Conservation (phyloP, 345 rosid genomes). For the Nephelium lappaceum region DNA sequence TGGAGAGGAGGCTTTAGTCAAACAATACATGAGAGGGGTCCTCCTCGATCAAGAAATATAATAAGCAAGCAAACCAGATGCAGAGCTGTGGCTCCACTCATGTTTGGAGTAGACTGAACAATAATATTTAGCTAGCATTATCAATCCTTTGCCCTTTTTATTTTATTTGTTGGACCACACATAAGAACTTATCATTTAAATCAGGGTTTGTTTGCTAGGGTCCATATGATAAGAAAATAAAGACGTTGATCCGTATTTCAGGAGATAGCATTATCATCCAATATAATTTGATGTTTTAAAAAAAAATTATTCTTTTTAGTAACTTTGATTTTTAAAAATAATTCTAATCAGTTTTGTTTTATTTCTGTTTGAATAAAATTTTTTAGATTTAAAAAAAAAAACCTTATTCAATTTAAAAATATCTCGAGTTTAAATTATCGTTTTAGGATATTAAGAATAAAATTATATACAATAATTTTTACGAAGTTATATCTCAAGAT, state of each 20-base stretch:
- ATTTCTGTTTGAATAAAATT: too few relatives aligned
- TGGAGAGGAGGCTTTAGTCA: background rate
- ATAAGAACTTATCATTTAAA: background rate
- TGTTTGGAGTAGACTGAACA: background rate
- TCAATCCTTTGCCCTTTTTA: background rate
- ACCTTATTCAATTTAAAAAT: too few relatives aligned
- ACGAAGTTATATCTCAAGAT: too few relatives aligned
- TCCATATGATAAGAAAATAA: background rate
- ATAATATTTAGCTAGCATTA: background rate
- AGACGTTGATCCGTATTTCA: background rate
- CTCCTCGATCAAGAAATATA: background rate
- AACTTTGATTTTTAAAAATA: too few relatives aligned
- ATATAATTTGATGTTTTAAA: too few relatives aligned
- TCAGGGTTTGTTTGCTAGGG: background rate
- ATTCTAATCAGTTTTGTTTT: too few relatives aligned
- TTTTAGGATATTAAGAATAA: too few relatives aligned
- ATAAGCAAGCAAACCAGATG: background rate
- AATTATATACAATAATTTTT: too few relatives aligned
- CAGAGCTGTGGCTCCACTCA: slow-evolving; percentile 6
- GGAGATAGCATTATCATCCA: too few relatives aligned
- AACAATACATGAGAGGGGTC: background rate
- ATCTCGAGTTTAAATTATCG: too few relatives aligned
- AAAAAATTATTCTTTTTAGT: too few relatives aligned
- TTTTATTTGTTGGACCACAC: background rate
- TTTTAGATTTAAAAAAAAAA: too few relatives aligned